phyloP scores from a whole-genome alignment of 345 rosid species.

The Raphanus raphanistrum region DNA sequence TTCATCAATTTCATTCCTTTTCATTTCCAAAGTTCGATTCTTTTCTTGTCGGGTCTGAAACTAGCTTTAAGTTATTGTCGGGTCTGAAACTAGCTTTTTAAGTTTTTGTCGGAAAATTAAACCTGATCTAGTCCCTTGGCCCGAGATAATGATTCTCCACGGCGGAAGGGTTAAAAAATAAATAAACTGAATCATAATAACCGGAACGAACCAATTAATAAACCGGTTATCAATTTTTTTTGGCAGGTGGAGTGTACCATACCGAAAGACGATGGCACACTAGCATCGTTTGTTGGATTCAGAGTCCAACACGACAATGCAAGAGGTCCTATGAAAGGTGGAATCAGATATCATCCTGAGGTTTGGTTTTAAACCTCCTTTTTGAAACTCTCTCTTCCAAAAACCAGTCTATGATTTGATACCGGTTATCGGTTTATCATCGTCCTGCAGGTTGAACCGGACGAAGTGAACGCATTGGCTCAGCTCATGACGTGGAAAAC shows the following conservation, averaged over 20 bases:
- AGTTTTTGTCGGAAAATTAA: neutral
- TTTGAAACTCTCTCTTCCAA: neutral
- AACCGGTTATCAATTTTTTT: conserved; percentile 7
- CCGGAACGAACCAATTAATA: neutral
- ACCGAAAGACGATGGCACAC: conserved; percentile 80
- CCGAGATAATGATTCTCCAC: neutral
- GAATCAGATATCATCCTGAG: conserved; percentile 53
- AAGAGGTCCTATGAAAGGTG: conserved; percentile 77
- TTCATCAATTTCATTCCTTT: conserved; percentile 9
- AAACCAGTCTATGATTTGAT: neutral
- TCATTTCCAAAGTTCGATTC: neutral
- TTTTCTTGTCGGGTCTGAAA: neutral
- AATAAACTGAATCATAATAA: neutral
- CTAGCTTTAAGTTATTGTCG: neutral
- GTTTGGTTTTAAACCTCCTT: conserved; percentile 8
- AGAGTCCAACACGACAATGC: conserved; percentile 93
- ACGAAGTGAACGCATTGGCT: conserved; percentile 64
- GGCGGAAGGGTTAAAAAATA: neutral
- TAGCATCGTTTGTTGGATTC: conserved; percentile 76
- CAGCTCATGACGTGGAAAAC: conserved; percentile 74
- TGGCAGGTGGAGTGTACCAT: conserved; percentile 84
- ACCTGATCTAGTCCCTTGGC: neutral
- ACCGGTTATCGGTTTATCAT: neutral
- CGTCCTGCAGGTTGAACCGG: conserved; percentile 53
- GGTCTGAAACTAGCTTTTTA: neutral